Evolutionary conservation across 257 asterid genomes (phyloP).

Genomic region (Nicotiana undulata): DNA sequence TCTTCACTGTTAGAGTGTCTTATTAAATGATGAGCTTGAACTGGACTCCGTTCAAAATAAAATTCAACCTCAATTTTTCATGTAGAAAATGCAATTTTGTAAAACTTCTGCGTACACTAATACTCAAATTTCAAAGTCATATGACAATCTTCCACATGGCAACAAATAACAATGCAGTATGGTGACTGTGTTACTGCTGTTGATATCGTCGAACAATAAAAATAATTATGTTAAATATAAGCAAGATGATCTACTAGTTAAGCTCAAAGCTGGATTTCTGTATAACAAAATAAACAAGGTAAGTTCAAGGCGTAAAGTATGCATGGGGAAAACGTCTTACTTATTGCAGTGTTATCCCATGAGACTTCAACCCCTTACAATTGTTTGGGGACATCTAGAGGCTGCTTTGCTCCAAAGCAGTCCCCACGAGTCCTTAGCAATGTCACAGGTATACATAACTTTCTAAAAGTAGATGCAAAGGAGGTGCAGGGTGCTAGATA

Average conservation of each 20-base stretch:
- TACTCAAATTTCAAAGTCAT: not conserved
- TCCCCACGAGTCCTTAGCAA: not conserved
- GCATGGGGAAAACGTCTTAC: not conserved
- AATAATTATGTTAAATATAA: no score
- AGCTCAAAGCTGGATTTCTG: not conserved
- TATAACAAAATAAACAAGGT: not conserved
- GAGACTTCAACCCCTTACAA: not conserved
- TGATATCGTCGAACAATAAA: not conserved
- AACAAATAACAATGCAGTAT: not conserved
- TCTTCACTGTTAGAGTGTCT: not conserved
- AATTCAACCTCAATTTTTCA: not conserved
- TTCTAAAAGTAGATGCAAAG: not conserved
- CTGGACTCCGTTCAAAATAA: not conserved
- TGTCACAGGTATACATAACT: no score
- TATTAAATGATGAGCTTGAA: not conserved
- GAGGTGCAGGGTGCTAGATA: not conserved
- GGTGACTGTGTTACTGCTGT: not conserved
- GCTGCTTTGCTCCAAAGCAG: not conserved
- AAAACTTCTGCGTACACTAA: not conserved
- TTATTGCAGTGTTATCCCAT: not conserved
- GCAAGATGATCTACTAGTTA: not conserved
- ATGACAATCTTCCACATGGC: not conserved
- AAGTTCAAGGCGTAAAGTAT: not conserved
- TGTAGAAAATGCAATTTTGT: not conserved
- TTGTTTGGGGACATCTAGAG: not conserved